Conservation (phyloP, 164 flowering plant species). For the Vitis riparia region DNA sequence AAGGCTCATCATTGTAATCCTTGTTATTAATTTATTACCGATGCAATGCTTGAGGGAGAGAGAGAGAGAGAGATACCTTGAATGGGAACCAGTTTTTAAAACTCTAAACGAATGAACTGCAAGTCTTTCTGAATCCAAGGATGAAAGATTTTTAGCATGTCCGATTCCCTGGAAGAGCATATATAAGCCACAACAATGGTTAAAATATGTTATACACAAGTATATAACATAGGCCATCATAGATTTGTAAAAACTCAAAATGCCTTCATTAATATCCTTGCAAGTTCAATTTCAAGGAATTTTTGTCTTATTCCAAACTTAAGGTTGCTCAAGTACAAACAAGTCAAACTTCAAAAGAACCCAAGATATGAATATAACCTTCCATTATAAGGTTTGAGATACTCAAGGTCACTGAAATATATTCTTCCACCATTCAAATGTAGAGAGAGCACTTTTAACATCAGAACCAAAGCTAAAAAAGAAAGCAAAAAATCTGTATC, state of each 20-base stretch:
- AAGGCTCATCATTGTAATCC: background rate
- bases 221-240: background rate
- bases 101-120: conserved; percentile 49
- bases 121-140: conserved; percentile 44
- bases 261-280: too few relatives aligned
- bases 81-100: conserved; percentile 19
- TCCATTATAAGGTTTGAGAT: too few relatives aligned
- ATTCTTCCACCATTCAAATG: too few relatives aligned
- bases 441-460: too few relatives aligned
- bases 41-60: background rate
- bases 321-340: too few relatives aligned
- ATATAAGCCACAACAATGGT: background rate
- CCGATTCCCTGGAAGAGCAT: conserved; percentile 40
- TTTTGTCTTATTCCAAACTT: too few relatives aligned
- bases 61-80: conserved; percentile 39
- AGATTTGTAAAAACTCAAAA: background rate
- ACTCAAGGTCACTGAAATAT: too few relatives aligned
- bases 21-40: background rate
- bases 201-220: background rate
- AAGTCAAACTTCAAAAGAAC: too few relatives aligned
- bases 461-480: background rate
- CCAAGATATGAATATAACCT: too few relatives aligned
- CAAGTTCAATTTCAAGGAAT: too few relatives aligned
- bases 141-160: conserved; percentile 31
- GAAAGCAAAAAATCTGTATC: background rate